Evolutionary conservation across 768 basidiomycete species (phyloP), one percentile per base, ranked within the genome.

Genomic region (Lactarius hengduanensis): DNA sequence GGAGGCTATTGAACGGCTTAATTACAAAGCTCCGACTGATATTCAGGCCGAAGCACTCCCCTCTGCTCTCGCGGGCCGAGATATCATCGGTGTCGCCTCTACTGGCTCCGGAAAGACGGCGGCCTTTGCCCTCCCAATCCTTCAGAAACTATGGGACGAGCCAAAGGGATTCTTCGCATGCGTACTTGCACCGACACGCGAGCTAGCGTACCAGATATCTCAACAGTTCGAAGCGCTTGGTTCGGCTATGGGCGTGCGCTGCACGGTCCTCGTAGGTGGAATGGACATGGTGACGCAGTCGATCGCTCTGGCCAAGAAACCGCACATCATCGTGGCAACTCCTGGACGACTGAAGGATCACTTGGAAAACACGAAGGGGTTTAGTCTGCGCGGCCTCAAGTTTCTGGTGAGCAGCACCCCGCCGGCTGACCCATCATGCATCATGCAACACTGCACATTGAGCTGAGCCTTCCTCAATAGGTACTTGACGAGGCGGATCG

Each of bases 71-170:
- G 82, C 91, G 75, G 96, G 95, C 0, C 86, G 90, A 73, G 97
- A 99, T 79, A 92, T 99, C 71, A 98, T 99, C 65, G 97, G 97
- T 22, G 90, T 99, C n/a, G 97, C 97, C 38, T 89, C 93, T 70
- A 99, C 97, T 11, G 97, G 97, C 36, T 94, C 92, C 15, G 97
- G 96, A 71, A 98, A 99, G 81, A 98, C 97, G 0, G 96, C 95
- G 18, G 96, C 97, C 26, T 98, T 98, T 77, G 94, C 93, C 30
- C 79, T 98, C 6, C 97, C 97, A 2, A 96, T 99, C 65, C 79
- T 99, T 41, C 97, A 99, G 77, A 93, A 93, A 71, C 78, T 98
- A 76, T 98, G 95, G 95, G 91, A 95, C 58, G 91, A 96, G 36
- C 97, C 97, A 56, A 90, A 90, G 73, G 92, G 94, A 26, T 83